A percentile compares a stretch with the other conserved stretches of the same genome.
Evolutionary conservation across 75 land plant species (phyloP).

Genomic region (Selaginella tamariscina): DNA sequence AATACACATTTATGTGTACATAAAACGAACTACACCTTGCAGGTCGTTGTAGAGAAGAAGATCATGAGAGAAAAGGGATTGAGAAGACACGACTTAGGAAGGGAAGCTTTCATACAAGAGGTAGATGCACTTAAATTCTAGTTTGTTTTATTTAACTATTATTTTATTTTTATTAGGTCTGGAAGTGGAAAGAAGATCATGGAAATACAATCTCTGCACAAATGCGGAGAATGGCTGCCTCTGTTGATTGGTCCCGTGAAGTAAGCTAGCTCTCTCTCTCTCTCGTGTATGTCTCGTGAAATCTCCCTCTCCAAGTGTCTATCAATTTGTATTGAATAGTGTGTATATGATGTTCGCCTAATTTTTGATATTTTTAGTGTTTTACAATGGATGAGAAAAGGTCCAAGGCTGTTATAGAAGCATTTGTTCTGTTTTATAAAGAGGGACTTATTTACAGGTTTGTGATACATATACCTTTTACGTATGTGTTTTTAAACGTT

Average conservation of each 20-base stretch:
- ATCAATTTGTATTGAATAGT: no score
- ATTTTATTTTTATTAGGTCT: slow-evolving; percentile 35
- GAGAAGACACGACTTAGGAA: slow-evolving; percentile 87
- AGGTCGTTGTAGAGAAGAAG: slow-evolving; percentile 98
- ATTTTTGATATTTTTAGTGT: slow-evolving; percentile 34
- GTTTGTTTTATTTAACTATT: background rate
- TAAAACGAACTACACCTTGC: background rate
- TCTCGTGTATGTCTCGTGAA: background rate
- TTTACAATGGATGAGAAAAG: slow-evolving; percentile 92
- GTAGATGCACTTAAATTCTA: slow-evolving; percentile 23
- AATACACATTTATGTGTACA: background rate
- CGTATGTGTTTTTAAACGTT: background rate
- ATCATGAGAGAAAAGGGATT: slow-evolving; percentile 66
- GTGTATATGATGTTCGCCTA: background rate
- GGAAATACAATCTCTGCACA: slow-evolving; percentile 75
- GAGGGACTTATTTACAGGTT: slow-evolving; percentile 91
- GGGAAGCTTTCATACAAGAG: slow-evolving; percentile 66
- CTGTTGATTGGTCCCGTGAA: slow-evolving; percentile 96
- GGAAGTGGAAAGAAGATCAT: slow-evolving; percentile 86
- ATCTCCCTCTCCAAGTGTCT: no score
- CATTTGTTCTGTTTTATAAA: slow-evolving; percentile 64
- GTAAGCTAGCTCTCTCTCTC: slow-evolving; percentile 23
- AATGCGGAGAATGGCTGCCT: slow-evolving; percentile 62
- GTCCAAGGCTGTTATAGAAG: slow-evolving; percentile 84
- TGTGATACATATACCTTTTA: background rate